Conservation (phyloP, 768 basidiomycete species). For the Lactarius trivialis region DNA sequence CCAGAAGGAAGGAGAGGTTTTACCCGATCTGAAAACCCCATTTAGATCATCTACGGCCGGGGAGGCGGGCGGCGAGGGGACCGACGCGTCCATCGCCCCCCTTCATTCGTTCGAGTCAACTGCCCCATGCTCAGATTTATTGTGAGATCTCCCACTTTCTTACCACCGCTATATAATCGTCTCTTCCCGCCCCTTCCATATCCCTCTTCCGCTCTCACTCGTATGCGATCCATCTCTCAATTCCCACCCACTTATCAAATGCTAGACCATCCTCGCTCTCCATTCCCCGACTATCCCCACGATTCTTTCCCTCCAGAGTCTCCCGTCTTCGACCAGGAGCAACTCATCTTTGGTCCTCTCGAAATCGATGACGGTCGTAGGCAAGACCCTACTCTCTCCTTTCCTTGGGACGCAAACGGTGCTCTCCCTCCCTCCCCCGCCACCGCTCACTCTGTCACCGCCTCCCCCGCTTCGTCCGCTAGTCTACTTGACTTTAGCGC, state of each 20-base stretch:
- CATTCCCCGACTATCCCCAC: slow-evolving; percentile 26
- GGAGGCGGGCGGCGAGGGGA: background rate
- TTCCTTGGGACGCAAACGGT: slow-evolving; percentile 37
- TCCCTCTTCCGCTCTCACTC: slow-evolving; percentile 25
- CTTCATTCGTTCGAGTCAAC: slow-evolving; percentile 7
- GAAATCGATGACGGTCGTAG: slow-evolving; percentile 45
- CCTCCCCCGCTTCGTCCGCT: slow-evolving; percentile 36
- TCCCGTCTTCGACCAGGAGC: slow-evolving; percentile 38
- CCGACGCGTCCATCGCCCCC: background rate
- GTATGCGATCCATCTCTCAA: slow-evolving; percentile 24
- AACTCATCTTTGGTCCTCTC: slow-evolving; percentile 50
- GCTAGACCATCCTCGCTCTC: slow-evolving; percentile 23
- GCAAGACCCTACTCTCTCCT: slow-evolving; percentile 27
- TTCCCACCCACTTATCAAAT: slow-evolving; percentile 20
- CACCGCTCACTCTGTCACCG: slow-evolving; percentile 36
- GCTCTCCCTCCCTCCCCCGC: slow-evolving; percentile 34
- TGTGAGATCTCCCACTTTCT: slow-evolving; percentile 10
- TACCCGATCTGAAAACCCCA: background rate
- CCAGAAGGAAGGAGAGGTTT: background rate
- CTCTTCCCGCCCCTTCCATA: slow-evolving; percentile 24
- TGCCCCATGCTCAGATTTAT: background rate
- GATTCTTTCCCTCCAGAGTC: slow-evolving; percentile 30
- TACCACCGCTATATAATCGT: slow-evolving; percentile 25
- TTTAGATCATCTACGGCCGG: background rate
- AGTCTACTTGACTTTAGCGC: slow-evolving; percentile 38